Base-by-base conservation (phyloP, 169 alveolate species). In the Eimeria sp. region DNA sequence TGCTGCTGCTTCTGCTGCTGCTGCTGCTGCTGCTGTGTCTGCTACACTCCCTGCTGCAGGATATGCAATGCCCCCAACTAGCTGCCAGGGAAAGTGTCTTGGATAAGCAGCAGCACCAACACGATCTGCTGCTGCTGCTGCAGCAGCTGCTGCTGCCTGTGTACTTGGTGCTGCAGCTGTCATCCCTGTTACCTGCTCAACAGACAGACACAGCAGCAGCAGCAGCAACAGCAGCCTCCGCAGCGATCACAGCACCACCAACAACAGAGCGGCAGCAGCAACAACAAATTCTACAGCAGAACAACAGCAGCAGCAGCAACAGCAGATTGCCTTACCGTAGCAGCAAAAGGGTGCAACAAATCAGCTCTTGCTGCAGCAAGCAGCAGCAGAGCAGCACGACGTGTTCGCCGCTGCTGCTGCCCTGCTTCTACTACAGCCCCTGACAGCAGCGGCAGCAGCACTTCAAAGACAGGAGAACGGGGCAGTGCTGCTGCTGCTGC, bases 401-500 rank as follows among this genome's bases (percentile, higher is more conserved):
- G 80, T 11, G 27, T 70, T 25, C 27, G 80, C 27, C 80, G 18
- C 27, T 70, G 45, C 27, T 70, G 80, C 80, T 70, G 47, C 40
- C 47, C 80, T 25, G 80, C 80, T 40, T 70, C 80, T 11, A 40
- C 80, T 16, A 70, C 40, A 34, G 40, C 0, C 40, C 40, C 40
- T 34, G 40, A 34, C 40, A 34, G 40, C 40, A 34, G 40, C 40
- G 40, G 40, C 80, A 70, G 40, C 80, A 70, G 40, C 47, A 70
- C 80, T 25, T 70, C 45, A 2, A 70, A 70, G 27, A 70, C 47
- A 25, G 80, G 80, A n/a, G 40, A n/a, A n/a, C 27, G 80, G 16
- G 80, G 80, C 80, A 70, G 40, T 11, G 80, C 80, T 70, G 80
- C 80, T 70, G 80, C 80, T 70, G 80, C 80, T 70, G 80, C 80